Evolutionary conservation across 2,329 filamentous ascomycete species (phyloP), one percentile per base, ranked within the genome.

Genomic region (Clarireedia sp.): DNA sequence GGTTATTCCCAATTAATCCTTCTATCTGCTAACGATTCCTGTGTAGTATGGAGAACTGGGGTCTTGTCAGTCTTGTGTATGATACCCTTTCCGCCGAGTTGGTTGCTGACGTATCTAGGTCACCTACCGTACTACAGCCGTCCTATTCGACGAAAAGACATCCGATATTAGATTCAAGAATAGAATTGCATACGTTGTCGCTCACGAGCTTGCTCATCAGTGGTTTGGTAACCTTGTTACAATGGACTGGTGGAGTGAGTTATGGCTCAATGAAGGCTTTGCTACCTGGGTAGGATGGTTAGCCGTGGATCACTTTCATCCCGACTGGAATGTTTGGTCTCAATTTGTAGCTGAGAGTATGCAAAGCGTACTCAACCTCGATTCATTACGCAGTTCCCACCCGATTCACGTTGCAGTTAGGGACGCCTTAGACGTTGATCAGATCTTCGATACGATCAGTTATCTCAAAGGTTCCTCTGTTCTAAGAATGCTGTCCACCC

Each of bases 301-400:
- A 33, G 66, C 65, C 19, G 64, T 91, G 57, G 89, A 97, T 68
- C 81, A 95, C 68, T 82, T 97, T 54, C 89, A 97, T 72, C 94
- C 94, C 3, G 92, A 96, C 63, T 97, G 94, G 92, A 86, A 97
- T 66, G 87, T 97, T 33, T 99, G 94, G 94, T 86, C 89, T 57
- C 91, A 96, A 74, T 99, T 96, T 73, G 89, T 97, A 66, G 90
- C 90, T 73, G 94, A 97, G 76, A 88, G 87, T 66, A 89, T 95
- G 76, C 90, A 96, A 79, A 84, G 83, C 76, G 92, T 92, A 56
- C 95, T 96, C 72, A 81, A 85, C 62, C 82, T 99, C 29, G 94
- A 99, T 68, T 85, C 89, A 46, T 82, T 99, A 62, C 87, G 94
- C 47, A 89, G 90, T 43, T 96, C 90, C 49, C 94, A 99, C 71